Evolutionary conservation across 2,329 filamentous ascomycete species (phyloP), one percentile per base, ranked within the genome.

Genomic region (Pezicula radicicola): DNA sequence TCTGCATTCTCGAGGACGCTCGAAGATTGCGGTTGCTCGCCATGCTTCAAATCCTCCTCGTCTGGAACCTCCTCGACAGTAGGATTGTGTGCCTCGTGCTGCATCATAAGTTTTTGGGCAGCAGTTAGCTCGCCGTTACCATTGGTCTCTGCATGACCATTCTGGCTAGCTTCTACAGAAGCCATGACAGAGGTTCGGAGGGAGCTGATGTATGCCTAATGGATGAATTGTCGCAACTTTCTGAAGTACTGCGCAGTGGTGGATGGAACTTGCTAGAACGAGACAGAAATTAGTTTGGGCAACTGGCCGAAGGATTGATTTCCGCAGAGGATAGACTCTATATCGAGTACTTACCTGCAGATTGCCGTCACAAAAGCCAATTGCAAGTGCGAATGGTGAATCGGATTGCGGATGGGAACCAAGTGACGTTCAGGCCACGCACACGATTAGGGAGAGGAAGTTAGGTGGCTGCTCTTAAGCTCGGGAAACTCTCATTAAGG

Each of bases 31-130:
- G 74, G 80, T 48, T 73, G 78, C 51, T 78, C 75, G 62, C 80
- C 74, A 72, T 80, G 74, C 59, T 75, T 73, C 58, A 85, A 70
- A 40, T 95, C 89, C 68, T 94, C 90, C 70, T 95, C 90, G 66
- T 96, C 91, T 27, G 80, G 78, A 37, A 81, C 84, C 46, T 96
- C 91, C 71, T 96, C 91, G 59, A 96, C 80, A 21, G 85, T 91
- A 59, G 81, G 80, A 63, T 83, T 79, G 69, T 67, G 72, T 54
- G 70, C 68, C 60, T 72, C 70, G 42, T 89, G 86, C 70, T 84
- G 79, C 66, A 85, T 77, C 64, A 83, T 77, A 56, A 89, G 80
- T 73, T 78, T 80, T 70, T 87, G 81, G 10, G 63, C 63, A 44
- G 61, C 56, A 37, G 61, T 61, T 15, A 64, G 47, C 37, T 55